These are phyloP conservation scores for Phytopythium sindhum DNA, from an alignment of 352 stramenopile genomes.

Conservation along the genomic window DNA sequence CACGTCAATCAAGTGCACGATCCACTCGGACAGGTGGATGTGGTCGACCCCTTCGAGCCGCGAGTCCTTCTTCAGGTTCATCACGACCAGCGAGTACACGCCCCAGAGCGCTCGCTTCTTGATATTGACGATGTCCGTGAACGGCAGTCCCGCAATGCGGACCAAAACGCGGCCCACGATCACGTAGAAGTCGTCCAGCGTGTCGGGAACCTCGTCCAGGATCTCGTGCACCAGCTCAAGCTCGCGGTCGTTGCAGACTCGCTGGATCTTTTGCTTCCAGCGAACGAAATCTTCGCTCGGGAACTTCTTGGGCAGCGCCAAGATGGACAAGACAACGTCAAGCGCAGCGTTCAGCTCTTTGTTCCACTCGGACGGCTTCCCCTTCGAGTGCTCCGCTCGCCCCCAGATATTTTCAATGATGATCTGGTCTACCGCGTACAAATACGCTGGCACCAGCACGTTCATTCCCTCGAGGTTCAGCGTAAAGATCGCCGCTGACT, in stretches of 20 bases:
- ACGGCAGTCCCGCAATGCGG: constrained; percentile 68
- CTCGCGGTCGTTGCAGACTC: constrained; percentile 36
- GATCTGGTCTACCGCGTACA: constrained; percentile 80
- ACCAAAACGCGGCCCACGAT: constrained; percentile 75
- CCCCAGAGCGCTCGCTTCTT: constrained; percentile 82
- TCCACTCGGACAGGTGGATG: constrained; percentile 64
- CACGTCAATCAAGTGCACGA: constrained; percentile 77
- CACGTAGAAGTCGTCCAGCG: constrained; percentile 59
- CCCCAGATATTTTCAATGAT: constrained; percentile 82
- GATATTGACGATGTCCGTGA: constrained; percentile 71
- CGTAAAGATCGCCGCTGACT: constrained; percentile 71
- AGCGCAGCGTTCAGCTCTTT: constrained; percentile 74
- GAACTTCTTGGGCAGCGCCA: constrained; percentile 71
- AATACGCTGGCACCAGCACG: constrained; percentile 72
- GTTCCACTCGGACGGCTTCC: constrained; percentile 76
- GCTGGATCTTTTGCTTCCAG: constrained; percentile 68
- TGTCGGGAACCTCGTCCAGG: constrained; percentile 69
- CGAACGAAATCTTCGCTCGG: constrained; percentile 74
- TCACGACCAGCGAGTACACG: constrained; percentile 72
- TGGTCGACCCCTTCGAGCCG: constrained; percentile 31
- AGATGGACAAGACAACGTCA: constrained; percentile 73
- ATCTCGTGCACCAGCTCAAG: constrained; percentile 36
- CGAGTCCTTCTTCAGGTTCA: constrained; percentile 43
- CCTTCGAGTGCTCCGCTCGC: constrained; percentile 58
- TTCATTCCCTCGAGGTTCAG: constrained; percentile 78